Percentiles rank a stretch among this genome's conserved stretches.
Conservation (phyloP, 1,284 basidiomycete genomes). For the Boletus sp. region DNA sequence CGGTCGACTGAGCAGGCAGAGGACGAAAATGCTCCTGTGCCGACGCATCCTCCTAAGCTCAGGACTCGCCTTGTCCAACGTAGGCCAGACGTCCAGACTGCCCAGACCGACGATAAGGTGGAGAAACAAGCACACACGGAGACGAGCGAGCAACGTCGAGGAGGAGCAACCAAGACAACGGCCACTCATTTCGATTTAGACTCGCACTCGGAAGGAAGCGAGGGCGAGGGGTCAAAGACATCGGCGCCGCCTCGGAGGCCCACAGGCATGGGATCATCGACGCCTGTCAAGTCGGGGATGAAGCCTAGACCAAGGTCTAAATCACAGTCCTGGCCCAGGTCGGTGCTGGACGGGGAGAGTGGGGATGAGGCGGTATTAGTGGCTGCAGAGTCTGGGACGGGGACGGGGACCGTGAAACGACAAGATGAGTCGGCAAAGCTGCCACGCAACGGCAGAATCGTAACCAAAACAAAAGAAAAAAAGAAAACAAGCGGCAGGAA, state of each 20-base stretch:
- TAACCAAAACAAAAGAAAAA: not conserved
- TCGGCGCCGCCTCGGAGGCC: conserved; percentile 16
- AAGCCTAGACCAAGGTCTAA: conserved; percentile 21
- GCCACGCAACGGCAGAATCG: not conserved
- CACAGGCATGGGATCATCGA: conserved; percentile 1
- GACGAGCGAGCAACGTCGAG: conserved; percentile 1
- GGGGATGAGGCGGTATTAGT: conserved; percentile 2
- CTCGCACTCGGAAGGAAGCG: not conserved
- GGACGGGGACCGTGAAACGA: not conserved
- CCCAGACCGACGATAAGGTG: not conserved
- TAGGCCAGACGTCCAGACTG: not conserved
- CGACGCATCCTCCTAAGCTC: not conserved
- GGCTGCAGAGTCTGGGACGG: not conserved
- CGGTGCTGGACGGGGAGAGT: not conserved
- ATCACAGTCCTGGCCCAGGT: conserved; percentile 3
- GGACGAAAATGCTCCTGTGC: not conserved
- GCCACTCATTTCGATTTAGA: conserved; percentile 4
- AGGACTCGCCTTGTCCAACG: conserved; percentile 2
- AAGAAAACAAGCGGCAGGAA: not conserved
- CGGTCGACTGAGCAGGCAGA: not conserved
- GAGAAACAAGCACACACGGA: not conserved
- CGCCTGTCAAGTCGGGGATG: conserved; percentile 32
- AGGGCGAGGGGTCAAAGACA: conserved; percentile 5
- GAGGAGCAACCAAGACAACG: not conserved
- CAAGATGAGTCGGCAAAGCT: not conserved